phyloP scores from a whole-genome alignment of 768 basidiomycete species.

The Phylloporus rhodoxanthus region DNA sequence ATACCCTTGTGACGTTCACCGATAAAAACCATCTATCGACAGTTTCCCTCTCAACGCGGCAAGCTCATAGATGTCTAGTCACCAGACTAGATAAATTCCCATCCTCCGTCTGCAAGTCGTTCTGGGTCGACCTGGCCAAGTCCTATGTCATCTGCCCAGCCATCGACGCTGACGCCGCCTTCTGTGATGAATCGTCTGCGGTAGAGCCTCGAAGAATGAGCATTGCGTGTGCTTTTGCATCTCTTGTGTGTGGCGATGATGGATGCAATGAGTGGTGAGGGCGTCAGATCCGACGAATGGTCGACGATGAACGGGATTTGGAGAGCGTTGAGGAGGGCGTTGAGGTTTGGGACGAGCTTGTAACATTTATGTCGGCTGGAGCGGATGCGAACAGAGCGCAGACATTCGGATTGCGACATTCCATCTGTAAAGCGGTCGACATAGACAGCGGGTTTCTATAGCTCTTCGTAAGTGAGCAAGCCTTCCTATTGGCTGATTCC shows the following conservation, averaged over 20 bases:
- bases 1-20: too few relatives aligned
- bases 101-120: slow-evolving; percentile 55
- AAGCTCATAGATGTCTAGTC: too few relatives aligned
- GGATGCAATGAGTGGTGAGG: slow-evolving; percentile 62
- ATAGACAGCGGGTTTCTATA: too few relatives aligned
- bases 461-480: too few relatives aligned
- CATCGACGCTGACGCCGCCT: slow-evolving; percentile 25
- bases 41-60: too few relatives aligned
- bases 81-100: too few relatives aligned
- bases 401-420: too few relatives aligned
- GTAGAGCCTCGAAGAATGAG: slow-evolving; percentile 45
- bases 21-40: too few relatives aligned
- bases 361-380: slow-evolving; percentile 10
- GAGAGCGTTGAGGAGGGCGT: slow-evolving; percentile 41
- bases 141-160: slow-evolving; percentile 55
- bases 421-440: too few relatives aligned
- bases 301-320: slow-evolving; percentile 42
- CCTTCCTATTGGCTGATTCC: too few relatives aligned
- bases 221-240: slow-evolving; percentile 55
- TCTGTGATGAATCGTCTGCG: slow-evolving; percentile 27
- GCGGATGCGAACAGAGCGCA: slow-evolving; percentile 3
- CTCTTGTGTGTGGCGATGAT: slow-evolving; percentile 40
- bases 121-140: slow-evolving; percentile 61
- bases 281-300: slow-evolving; percentile 59
- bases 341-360: slow-evolving; percentile 32